Evolutionary conservation across 2,329 filamentous ascomycete genomes (phyloP).

Genomic region (Zymoseptoria tritici): DNA sequence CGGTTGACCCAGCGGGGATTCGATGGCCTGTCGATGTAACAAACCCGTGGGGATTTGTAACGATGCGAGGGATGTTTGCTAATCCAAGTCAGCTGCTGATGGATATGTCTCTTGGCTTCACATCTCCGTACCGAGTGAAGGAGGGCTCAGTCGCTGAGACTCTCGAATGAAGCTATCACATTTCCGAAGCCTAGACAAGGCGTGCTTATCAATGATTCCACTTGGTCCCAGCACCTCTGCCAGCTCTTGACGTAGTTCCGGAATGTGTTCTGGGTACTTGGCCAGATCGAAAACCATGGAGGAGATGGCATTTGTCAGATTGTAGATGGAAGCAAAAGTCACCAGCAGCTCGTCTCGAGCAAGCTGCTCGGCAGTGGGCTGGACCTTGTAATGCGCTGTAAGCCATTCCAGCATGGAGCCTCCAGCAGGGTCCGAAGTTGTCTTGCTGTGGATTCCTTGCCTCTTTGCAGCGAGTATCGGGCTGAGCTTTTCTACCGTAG

Average conservation of each 20-base stretch:
- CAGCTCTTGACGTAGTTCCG: no score
- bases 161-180: no score
- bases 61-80: no score
- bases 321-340: constrained; percentile 14
- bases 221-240: no score
- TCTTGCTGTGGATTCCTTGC: not conserved
- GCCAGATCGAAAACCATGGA: constrained; percentile 10
- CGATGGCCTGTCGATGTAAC: not conserved
- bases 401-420: constrained; percentile 12
- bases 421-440: not conserved
- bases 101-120: no score
- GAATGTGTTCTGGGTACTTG: constrained; percentile 5
- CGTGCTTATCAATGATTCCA: no score
- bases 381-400: constrained; percentile 5
- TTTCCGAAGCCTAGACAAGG: no score
- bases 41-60: no score
- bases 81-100: no score
- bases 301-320: constrained; percentile 9
- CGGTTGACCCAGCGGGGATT: not conserved
- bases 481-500: not conserved
- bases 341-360: constrained; percentile 7
- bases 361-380: constrained; percentile 6
- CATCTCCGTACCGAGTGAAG: no score
- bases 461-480: not conserved
- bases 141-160: no score